Evolutionary conservation across 495 filamentous ascomycete genomes (phyloP), one percentile per base, ranked within the genome.

Genomic region (Aspergillus panamensis): DNA sequence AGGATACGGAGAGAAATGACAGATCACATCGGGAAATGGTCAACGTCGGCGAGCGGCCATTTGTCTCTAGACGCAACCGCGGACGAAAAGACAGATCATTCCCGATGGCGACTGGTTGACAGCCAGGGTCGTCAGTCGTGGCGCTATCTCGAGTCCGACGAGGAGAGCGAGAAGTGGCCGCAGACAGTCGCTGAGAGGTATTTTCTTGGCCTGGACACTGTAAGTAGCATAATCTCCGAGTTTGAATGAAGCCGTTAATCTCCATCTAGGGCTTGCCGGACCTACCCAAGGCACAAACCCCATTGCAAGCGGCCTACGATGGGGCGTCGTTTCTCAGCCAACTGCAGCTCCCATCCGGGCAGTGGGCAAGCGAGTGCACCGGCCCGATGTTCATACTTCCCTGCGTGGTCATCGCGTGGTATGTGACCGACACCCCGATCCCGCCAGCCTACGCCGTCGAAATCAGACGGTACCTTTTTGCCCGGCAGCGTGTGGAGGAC

Each of bases 401-500:
- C 3, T 31, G 19, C 16, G 16, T 55, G 2, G 42, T 57, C 8
- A 48, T 57, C 31, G 32, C 54, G 4, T 39, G 29, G 54, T 48
- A 48, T 16, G 13, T 50, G 8, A 57, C 54, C 29, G 54, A 40
- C 0, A 50, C 54, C 1, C 31, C 32, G 3, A 57, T 57, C 19
- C 45, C 54, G 4, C 14, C 12, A 13, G 25, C 29, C 2, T 50
- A 42, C 16, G 33, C 29, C 16, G 29, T 48, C 12, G 54, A 57
- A 30, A 48, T 57, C 20, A 42, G 7, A 12, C 21, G 31, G 3
- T 50, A 57, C 33, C 43, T 57, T 0, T 31, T 40, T 3, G 33
- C 43, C 7, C n/a, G 16, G 3, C 25, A 19, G 92, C 82, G 86
- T 12, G 80, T 84, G 29, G 21, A 8, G n/a, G 88, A 94, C 71